These are phyloP conservation scores for Pouteria glomerata DNA, from an alignment of 148 eudicot species.

Conservation along the genomic window DNA sequence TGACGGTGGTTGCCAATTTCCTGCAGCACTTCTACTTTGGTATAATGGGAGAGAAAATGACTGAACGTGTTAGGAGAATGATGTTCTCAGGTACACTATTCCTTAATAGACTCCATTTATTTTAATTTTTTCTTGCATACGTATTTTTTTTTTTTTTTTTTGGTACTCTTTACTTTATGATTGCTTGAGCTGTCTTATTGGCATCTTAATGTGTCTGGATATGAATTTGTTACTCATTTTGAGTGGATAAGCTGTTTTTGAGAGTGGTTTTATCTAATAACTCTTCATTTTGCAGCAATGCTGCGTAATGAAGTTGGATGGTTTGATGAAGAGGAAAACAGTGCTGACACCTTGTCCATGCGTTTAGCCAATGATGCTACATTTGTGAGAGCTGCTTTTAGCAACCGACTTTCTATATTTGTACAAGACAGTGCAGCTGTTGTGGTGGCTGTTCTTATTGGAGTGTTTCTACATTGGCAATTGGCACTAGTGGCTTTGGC, in stretches of 20 bases:
- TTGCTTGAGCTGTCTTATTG: background rate
- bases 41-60: constrained; percentile 99
- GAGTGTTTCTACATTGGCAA: constrained; percentile 81
- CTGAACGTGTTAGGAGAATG: constrained; percentile 97
- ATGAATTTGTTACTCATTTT: background rate
- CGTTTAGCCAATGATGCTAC: constrained; percentile 99
- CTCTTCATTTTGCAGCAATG: constrained; percentile 58
- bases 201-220: background rate
- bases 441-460: constrained; percentile 80
- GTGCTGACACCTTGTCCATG: constrained; percentile 95
- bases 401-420: constrained; percentile 92
- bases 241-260: background rate
- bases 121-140: too few species aligned
- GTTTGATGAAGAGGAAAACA: constrained; percentile 98
- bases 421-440: constrained; percentile 97
- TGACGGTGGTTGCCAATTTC: constrained; percentile 95
- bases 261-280: background rate
- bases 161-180: background rate
- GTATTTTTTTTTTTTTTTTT: too few species aligned
- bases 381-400: constrained; percentile 99
- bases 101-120: too few species aligned
- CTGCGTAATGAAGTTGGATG: constrained; percentile 97
- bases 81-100: constrained; percentile 83
- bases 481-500: constrained; percentile 90
- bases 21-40: constrained; percentile 98